phyloP scores from a whole-genome alignment of 257 asterid species.

The Fraxinus americana region DNA sequence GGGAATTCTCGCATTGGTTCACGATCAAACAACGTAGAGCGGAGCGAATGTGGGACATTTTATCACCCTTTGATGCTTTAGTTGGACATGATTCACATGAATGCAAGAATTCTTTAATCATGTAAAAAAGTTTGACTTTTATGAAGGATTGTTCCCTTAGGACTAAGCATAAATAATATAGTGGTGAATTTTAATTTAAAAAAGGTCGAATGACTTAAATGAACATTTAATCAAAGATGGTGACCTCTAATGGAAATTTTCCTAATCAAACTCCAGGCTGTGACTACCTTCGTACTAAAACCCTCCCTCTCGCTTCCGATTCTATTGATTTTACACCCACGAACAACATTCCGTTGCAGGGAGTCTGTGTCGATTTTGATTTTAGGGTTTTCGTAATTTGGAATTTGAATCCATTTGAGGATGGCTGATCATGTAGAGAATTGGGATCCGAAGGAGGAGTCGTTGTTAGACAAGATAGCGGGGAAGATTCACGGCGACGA shows the following conservation, averaged over 20 bases:
- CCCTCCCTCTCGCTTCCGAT: constrained; percentile 13
- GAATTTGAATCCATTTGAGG: constrained; percentile 18
- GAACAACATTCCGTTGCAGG: neutral
- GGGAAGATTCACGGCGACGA: constrained; percentile 60
- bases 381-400: neutral
- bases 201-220: neutral
- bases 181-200: neutral
- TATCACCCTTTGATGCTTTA: too few relatives aligned
- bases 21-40: too few relatives aligned
- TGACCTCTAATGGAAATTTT: neutral
- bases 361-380: neutral
- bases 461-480: constrained; percentile 56
- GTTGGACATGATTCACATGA: too few relatives aligned
- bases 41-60: too few relatives aligned
- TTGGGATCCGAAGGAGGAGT: constrained; percentile 63
- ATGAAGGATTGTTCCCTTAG: too few relatives aligned
- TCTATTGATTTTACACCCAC: too few relatives aligned
- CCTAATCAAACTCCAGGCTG: constrained; percentile 46
- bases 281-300: constrained; percentile 28
- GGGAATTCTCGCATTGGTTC: too few relatives aligned
- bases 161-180: too few relatives aligned
- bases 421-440: constrained; percentile 87
- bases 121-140: too few relatives aligned
- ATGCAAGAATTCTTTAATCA: too few relatives aligned
- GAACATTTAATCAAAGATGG: constrained; percentile 12